Conservation (phyloP, 2,329 filamentous ascomycete species). For the Fusarium nanum region DNA sequence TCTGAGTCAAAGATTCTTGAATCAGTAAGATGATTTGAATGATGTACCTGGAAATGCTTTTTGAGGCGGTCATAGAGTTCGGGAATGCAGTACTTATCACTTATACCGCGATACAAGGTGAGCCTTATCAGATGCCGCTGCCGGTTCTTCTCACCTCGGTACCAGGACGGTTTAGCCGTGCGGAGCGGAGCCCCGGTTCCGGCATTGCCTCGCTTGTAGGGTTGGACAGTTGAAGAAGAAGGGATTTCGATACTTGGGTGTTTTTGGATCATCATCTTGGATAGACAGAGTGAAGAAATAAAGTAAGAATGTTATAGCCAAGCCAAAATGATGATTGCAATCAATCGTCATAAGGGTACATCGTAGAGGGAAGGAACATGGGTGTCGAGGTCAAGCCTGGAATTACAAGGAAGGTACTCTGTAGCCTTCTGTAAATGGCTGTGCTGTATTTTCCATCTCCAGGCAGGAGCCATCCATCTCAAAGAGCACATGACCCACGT, state of each 20-base stretch:
- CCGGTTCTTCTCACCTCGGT: conserved; percentile 30
- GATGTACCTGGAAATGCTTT: too few species aligned
- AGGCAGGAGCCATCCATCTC: background rate
- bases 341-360: background rate
- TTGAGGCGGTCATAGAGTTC: too few species aligned
- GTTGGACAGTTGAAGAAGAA: background rate
- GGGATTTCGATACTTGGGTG: too few species aligned
- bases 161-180: conserved; percentile 11
- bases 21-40: background rate
- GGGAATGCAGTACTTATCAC: background rate
- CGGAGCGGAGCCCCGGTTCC: conserved; percentile 9
- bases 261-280: background rate
- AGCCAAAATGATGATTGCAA: background rate
- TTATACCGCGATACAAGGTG: background rate
- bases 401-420: conserved; percentile 11
- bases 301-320: background rate
- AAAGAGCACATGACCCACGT: conserved; percentile 36
- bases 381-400: background rate
- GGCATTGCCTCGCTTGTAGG: conserved; percentile 3
- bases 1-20: conserved; percentile 3
- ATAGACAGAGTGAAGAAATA: background rate
- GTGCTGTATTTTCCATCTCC: background rate
- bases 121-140: conserved; percentile 24
- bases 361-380: background rate
- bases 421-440: conserved; percentile 17